A percentile compares a stretch with the other conserved stretches of the same genome.
Conservation (phyloP, 1,139 yeast genomes). For the Saccharomyces hybrid region DNA sequence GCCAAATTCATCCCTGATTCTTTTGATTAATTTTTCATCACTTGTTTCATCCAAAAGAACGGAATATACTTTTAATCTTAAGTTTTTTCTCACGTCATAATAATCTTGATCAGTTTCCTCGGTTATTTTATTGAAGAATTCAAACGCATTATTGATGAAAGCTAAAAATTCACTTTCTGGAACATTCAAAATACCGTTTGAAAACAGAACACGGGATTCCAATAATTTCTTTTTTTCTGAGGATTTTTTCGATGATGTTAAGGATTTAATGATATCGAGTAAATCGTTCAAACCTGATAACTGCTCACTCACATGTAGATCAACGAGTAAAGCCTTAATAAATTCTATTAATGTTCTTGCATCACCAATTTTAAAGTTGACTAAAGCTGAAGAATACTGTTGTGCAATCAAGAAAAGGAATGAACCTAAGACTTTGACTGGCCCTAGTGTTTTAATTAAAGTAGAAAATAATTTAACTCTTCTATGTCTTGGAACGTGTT, state of each 20-base stretch:
- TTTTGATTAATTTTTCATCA: constrained; percentile 27
- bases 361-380: constrained; percentile 55
- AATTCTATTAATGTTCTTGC: constrained; percentile 64
- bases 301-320: constrained; percentile 64
- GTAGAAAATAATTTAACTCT: constrained; percentile 79
- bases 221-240: constrained; percentile 38
- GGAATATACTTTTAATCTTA: constrained; percentile 56
- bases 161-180: constrained; percentile 42
- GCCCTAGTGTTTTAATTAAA: constrained; percentile 67
- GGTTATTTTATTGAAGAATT: constrained; percentile 45
- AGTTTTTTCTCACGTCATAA: constrained; percentile 37
- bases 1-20: constrained; percentile 41
- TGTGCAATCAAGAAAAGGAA: constrained; percentile 74
- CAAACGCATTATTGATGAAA: constrained; percentile 47
- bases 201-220: constrained; percentile 54
- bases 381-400: constrained; percentile 53
- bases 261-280: constrained; percentile 45
- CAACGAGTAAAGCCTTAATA: constrained; percentile 56
- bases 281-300: constrained; percentile 51
- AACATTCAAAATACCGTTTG: constrained; percentile 50
- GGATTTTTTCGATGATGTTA: constrained; percentile 27
- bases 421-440: constrained; percentile 57
- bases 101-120: constrained; percentile 39
- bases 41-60: constrained; percentile 44
- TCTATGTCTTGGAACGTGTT: constrained; percentile 94